Evolutionary conservation across 2,329 filamentous ascomycete genomes (phyloP), one percentile per base, ranked within the genome.

Genomic region (Penicillium griseofulvum): DNA sequence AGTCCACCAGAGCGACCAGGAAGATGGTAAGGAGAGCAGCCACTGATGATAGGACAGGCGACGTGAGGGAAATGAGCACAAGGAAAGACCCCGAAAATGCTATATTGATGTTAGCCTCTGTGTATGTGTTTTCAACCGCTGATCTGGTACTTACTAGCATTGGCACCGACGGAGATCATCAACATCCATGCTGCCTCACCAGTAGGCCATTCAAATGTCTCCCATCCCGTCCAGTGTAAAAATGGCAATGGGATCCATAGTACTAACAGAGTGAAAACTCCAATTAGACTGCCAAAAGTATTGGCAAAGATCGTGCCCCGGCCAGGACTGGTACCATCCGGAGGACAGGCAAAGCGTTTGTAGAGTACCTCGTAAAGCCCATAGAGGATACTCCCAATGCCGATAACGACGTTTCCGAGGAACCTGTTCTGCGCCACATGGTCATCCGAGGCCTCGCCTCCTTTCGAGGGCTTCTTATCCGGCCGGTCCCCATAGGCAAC

Each of bases 351-450:
- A 56, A 87, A 86, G 56, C 87, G 87, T 80, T 99, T 99, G 78
- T 99, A 99, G 37, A 99, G 75, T 6, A 99, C 94, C 74, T 99
- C 94, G 74, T 99, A 99, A 45, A 99, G 86, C 0, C 94, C 94
- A 72, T 99, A 99, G 17, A 99, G 81, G 7, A 99, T 87, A 62
- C 89, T 94, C 10, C 94, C 94, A 24, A 90, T 75, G 34, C 93
- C 93, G 65, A 99, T 99, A 65, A 99, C 84, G 37, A 97, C 76
- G 70, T 99, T 99, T 7, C 94, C 94, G 0, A 93, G 72, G 12
- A 92, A 82, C 17, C 91, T 83, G 62, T 87, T 87, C 42, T 82
- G 82, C 0, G 85, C 84, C 16, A 16, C 38, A 55, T 83, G 81
- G n/a, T 78, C 75, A 28, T 66, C 74, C 1, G 52, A 33, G 5